Percentiles rank a stretch among this genome's conserved stretches.
Conservation (phyloP, 2,329 filamentous ascomycete genomes). For the Graphilbum ipis-grandicollis region DNA sequence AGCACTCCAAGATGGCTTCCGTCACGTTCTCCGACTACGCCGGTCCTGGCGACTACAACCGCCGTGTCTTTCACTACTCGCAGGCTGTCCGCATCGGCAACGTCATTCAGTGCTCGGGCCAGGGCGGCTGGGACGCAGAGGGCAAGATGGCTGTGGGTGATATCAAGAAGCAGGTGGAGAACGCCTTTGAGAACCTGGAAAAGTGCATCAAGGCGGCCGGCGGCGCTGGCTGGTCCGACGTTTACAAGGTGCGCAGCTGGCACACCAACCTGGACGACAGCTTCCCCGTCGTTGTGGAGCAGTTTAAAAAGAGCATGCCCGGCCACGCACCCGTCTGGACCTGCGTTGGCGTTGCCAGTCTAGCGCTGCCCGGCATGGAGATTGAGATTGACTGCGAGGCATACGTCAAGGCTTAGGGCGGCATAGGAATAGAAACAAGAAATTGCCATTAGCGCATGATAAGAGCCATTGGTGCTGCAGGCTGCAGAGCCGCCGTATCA, state of each 20-base stretch:
- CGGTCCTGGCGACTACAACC: slow-evolving; percentile 15
- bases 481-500: no score
- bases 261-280: slow-evolving; percentile 20
- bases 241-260: slow-evolving; percentile 18
- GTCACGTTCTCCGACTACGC: slow-evolving; percentile 16
- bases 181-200: slow-evolving; percentile 33
- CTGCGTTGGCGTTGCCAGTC: slow-evolving; percentile 26
- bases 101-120: slow-evolving; percentile 26
- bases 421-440: no score
- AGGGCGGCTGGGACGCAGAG: slow-evolving; percentile 15
- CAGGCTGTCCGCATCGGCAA: slow-evolving; percentile 31
- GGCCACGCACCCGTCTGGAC: slow-evolving; percentile 37
- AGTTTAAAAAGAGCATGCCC: slow-evolving; percentile 32
- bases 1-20: no score
- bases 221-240: slow-evolving; percentile 17
- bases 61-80: slow-evolving; percentile 20
- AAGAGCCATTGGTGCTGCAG: no score
- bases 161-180: slow-evolving; percentile 19
- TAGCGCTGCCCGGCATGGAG: slow-evolving; percentile 31
- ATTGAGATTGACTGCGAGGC: slow-evolving; percentile 33
- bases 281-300: slow-evolving; percentile 23
- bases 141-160: slow-evolving; percentile 8
- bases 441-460: no score
- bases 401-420: not conserved
- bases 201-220: slow-evolving; percentile 27